phyloP scores from a whole-genome alignment of 1,284 basidiomycete genomes.

The Gymnopus androsaceus region DNA sequence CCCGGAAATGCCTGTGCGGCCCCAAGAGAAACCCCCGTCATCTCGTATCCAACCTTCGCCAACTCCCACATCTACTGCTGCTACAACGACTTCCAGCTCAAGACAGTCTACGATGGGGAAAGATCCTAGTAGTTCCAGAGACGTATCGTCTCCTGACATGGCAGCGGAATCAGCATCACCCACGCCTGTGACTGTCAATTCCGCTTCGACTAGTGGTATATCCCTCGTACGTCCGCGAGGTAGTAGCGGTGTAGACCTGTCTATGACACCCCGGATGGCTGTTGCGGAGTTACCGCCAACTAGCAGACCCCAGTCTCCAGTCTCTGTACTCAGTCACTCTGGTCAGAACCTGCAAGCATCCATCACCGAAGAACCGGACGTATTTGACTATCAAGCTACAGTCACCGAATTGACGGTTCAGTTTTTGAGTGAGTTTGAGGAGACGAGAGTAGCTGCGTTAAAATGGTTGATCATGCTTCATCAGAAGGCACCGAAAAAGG shows the following conservation, averaged over 20 bases:
- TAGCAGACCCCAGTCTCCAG: conserved; percentile 61
- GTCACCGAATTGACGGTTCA: conserved; percentile 93
- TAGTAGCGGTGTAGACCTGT: conserved; percentile 32
- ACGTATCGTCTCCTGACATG: conserved; percentile 48
- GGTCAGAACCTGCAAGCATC: conserved; percentile 33
- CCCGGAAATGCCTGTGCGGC: conserved; percentile 47
- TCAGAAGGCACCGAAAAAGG: conserved; percentile 95
- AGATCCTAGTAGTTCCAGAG: conserved; percentile 33
- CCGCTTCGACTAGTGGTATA: conserved; percentile 25
- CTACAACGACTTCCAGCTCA: conserved; percentile 23
- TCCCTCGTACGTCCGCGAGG: conserved; percentile 26
- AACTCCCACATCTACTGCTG: conserved; percentile 40
- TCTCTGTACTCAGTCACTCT: conserved; percentile 43
- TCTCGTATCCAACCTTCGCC: conserved; percentile 50
- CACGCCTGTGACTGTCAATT: neutral
- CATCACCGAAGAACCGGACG: conserved; percentile 63
- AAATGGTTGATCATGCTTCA: conserved; percentile 99
- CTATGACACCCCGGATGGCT: conserved; percentile 31
- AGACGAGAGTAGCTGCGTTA: conserved; percentile 92
- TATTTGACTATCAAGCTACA: conserved; percentile 90
- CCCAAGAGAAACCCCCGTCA: conserved; percentile 35
- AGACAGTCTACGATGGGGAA: conserved; percentile 41
- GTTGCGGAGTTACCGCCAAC: conserved; percentile 21
- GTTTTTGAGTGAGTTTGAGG: conserved; percentile 94
- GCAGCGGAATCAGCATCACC: conserved; percentile 29